These are phyloP conservation scores for Epichloe sylvatica DNA, from an alignment of 2,329 filamentous ascomycete species.

Conservation along the genomic window DNA sequence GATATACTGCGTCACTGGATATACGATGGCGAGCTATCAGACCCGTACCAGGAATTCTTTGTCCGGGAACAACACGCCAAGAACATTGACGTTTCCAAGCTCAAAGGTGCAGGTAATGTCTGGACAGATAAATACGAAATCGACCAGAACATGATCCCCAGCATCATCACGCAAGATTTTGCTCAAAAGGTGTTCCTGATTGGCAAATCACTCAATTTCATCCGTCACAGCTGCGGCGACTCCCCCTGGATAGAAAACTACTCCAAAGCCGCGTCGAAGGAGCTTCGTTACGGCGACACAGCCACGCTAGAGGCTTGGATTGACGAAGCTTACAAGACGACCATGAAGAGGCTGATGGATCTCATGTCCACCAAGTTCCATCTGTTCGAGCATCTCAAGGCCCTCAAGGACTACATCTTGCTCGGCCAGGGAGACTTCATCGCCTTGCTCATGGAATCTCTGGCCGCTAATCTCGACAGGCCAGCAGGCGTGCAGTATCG, in stretches of 20 bases:
- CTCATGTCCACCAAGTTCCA: constrained; percentile 94
- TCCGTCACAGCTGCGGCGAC: constrained; percentile 87
- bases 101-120: constrained; percentile 65
- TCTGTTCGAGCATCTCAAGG: constrained; percentile 79
- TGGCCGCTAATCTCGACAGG: constrained; percentile 82
- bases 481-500: constrained; percentile 95
- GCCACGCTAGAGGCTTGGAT: constrained; percentile 85
- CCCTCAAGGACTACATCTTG: constrained; percentile 86
- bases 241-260: constrained; percentile 88
- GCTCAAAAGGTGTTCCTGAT: constrained; percentile 95
- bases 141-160: constrained; percentile 73
- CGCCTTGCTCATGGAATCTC: constrained; percentile 87
- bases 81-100: constrained; percentile 34
- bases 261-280: constrained; percentile 82
- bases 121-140: constrained; percentile 98
- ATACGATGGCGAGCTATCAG: constrained; percentile 94
- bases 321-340: constrained; percentile 93
- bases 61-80: constrained; percentile 61
- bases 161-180: constrained; percentile 85
- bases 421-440: constrained; percentile 96
- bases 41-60: constrained; percentile 92
- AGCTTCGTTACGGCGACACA: constrained; percentile 84
- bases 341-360: constrained; percentile 86
- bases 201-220: constrained; percentile 95
- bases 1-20: constrained; percentile 95